These are phyloP conservation scores for Naganishia liquefaciens DNA, from an alignment of 1,284 basidiomycete species.

Conservation along the genomic window DNA sequence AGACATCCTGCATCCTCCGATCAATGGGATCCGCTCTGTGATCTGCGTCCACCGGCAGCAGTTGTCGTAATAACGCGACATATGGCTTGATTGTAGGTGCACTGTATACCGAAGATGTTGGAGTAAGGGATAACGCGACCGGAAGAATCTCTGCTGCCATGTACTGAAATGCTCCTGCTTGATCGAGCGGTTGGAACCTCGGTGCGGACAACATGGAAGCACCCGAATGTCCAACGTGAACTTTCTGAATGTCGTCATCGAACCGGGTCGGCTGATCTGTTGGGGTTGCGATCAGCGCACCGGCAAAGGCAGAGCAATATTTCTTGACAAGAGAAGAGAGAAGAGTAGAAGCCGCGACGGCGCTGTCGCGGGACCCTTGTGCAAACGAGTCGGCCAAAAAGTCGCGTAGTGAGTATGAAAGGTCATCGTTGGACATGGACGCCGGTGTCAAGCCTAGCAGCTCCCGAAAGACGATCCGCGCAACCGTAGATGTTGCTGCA, in stretches of 20 bases:
- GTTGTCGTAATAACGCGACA: neutral
- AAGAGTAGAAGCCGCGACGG: neutral
- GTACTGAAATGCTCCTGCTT: neutral
- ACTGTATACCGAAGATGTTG: neutral
- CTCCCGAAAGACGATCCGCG: neutral
- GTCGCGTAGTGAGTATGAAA: conserved; percentile 2
- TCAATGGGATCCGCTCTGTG: neutral
- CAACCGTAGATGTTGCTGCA: neutral
- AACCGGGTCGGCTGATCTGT: neutral
- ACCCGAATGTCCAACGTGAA: neutral
- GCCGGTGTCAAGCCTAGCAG: neutral
- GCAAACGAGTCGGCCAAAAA: conserved; percentile 1
- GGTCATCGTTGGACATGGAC: conserved; percentile 69
- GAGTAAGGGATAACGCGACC: neutral
- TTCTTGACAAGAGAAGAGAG: neutral
- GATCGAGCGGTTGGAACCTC: neutral
- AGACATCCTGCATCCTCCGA: neutral
- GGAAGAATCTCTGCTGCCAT: neutral
- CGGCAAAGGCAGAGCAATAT: neutral
- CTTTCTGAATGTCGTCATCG: neutral
- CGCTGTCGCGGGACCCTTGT: conserved; percentile 9
- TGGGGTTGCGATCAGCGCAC: neutral
- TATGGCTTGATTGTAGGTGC: neutral
- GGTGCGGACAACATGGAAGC: neutral
- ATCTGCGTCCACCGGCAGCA: neutral